phyloP scores from a whole-genome alignment of 768 basidiomycete species.

The Mycena sanguinolenta region DNA sequence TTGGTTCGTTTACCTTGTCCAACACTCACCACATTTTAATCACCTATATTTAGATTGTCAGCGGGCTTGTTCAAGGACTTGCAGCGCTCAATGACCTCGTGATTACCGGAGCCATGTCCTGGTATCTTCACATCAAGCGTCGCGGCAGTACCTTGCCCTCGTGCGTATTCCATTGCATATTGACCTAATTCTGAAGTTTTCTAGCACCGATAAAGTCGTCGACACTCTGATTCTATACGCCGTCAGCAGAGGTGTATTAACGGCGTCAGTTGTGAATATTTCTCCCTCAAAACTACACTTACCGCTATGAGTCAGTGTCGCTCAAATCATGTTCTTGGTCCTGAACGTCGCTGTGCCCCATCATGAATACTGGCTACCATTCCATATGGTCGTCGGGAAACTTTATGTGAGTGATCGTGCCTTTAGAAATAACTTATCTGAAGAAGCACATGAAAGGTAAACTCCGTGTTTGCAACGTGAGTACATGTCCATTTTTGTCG shows the following conservation, averaged over 20 bases:
- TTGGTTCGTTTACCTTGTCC: constrained; percentile 10
- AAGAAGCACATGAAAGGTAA: too few relatives aligned
- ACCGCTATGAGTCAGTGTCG: constrained; percentile 1
- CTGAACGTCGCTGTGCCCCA: constrained; percentile 19
- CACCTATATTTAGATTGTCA: constrained; percentile 9
- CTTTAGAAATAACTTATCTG: too few relatives aligned
- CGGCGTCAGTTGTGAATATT: constrained; percentile 16
- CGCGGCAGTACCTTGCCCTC: constrained; percentile 1
- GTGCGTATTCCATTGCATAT: constrained; percentile 7
- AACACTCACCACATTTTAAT: too few relatives aligned
- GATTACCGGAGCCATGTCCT: constrained; percentile 28
- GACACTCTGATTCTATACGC: constrained; percentile 30
- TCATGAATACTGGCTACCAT: constrained; percentile 23
- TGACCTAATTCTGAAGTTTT: not conserved
- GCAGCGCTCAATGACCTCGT: constrained; percentile 32
- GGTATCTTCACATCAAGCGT: constrained; percentile 22
- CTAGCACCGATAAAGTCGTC: constrained; percentile 27
- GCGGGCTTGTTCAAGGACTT: constrained; percentile 31
- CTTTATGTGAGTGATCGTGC: constrained; percentile 31
- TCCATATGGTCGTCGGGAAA: constrained; percentile 27
- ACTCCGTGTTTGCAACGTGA: constrained; percentile 26
- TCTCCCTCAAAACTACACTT: not conserved
- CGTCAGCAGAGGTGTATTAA: constrained; percentile 27
- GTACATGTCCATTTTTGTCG: not conserved
- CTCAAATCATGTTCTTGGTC: constrained; percentile 31